These are phyloP conservation scores for Jackrogersella multiformis DNA, from an alignment of 495 filamentous ascomycete species.

Conservation along the genomic window DNA sequence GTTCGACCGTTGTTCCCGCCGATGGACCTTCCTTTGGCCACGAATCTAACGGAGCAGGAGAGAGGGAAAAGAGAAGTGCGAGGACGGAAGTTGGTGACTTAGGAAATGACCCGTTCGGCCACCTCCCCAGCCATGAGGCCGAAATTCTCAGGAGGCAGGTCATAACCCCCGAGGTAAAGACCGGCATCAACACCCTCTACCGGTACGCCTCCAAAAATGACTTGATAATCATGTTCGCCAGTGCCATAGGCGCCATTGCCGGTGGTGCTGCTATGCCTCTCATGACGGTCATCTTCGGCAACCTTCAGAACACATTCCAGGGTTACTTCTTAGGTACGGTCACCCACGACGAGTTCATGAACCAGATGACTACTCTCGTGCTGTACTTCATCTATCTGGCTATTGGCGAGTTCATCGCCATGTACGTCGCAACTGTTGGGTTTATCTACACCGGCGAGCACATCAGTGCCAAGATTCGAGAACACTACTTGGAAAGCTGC, in stretches of 20 bases:
- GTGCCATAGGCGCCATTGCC: conserved; percentile 73
- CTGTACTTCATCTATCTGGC: conserved; percentile 93
- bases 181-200: conserved; percentile 74
- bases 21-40: conserved; percentile 19
- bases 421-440: conserved; percentile 84
- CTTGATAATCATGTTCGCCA: conserved; percentile 73
- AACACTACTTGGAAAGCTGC: conserved; percentile 83
- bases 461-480: conserved; percentile 82
- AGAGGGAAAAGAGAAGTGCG: not conserved
- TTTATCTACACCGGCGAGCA: conserved; percentile 97
- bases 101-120: conserved; percentile 60
- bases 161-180: conserved; percentile 69
- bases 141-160: conserved; percentile 70
- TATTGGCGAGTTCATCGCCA: conserved; percentile 81
- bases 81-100: conserved; percentile 7
- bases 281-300: conserved; percentile 88
- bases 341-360: conserved; percentile 63
- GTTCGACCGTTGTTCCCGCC: conserved; percentile 31
- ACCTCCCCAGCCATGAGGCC: conserved; percentile 62
- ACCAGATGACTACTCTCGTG: conserved; percentile 69
- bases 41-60: not conserved
- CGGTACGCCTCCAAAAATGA: conserved; percentile 83
- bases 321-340: conserved; percentile 62
- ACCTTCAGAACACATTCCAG: conserved; percentile 77
- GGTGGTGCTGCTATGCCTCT: conserved; percentile 85